These are phyloP conservation scores for Saccharomyces uvarum DNA, from an alignment of 1,139 yeast species.

Conservation along the genomic window DNA sequence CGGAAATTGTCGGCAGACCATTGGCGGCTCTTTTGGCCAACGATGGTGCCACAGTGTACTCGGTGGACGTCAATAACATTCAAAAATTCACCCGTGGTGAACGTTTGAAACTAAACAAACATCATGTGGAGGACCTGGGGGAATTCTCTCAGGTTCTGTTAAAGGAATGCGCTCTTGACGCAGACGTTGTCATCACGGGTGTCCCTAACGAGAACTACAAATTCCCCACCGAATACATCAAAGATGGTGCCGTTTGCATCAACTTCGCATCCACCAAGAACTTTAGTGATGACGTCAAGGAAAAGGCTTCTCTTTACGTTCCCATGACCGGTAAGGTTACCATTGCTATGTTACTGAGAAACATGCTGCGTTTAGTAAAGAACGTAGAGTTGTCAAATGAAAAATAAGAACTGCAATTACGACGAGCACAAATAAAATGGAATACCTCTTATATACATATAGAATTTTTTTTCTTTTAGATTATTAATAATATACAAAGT, in stretches of 20 bases:
- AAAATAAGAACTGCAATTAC: constrained; percentile 1
- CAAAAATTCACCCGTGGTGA: constrained; percentile 93
- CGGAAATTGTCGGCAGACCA: constrained; percentile 96
- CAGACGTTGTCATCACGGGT: constrained; percentile 93
- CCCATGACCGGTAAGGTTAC: constrained; percentile 96
- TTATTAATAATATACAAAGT: background rate
- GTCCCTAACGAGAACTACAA: constrained; percentile 80
- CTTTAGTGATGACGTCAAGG: constrained; percentile 67
- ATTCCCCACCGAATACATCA: constrained; percentile 72
- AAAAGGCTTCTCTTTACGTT: constrained; percentile 81
- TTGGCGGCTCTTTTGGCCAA: constrained; percentile 91
- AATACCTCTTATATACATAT: background rate
- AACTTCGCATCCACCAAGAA: constrained; percentile 87
- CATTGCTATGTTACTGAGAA: constrained; percentile 84
- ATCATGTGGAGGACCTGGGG: constrained; percentile 68
- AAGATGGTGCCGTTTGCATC: constrained; percentile 83
- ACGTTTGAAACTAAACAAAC: constrained; percentile 73
- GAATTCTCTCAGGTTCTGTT: constrained; percentile 39
- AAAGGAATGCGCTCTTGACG: constrained; percentile 58
- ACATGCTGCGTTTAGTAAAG: constrained; percentile 69
- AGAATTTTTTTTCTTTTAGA: background rate
- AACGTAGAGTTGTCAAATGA: constrained; percentile 37
- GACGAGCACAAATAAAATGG: background rate
- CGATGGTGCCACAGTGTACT: constrained; percentile 94
- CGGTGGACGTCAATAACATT: constrained; percentile 79